Base-by-base conservation (phyloP, 805 yeast genomes). In the Hanseniaspora clermontiae region DNA sequence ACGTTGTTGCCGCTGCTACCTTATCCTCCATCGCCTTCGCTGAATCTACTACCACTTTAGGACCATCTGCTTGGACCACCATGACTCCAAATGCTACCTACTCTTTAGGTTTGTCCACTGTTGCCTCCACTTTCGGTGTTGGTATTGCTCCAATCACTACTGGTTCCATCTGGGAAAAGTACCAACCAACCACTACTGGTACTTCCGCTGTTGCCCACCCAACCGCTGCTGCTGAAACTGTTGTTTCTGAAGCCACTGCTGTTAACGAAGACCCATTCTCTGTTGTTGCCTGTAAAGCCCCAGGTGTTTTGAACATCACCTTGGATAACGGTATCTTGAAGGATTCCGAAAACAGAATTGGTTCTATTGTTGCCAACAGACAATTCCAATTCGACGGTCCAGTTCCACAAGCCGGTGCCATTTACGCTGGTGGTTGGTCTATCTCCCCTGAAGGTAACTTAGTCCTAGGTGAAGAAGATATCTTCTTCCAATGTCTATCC, bases 331-430 rank as follows among this genome's bases (percentile, higher is more conserved):
- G 80, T 61, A 64, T 79, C 50, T 73, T 84, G 64, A 76, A 72
- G 12, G 91, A 84, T 65, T 66, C 76, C 38, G 61, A 72, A 59
- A 84, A 84, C 49, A 80, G 91, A 77, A 71, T 84, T 61, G 90
- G 90, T 63, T 78, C 88, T 51, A 82, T 84, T 70, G 91, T 84
- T 63, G 82, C 89, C 55, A 84, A 83, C 81, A 77, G 84, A 74
- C 91, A 84, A 74, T 84, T 84, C 79, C 91, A 84, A 74, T 84
- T 84, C 65, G 91, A 84, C 69, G 90, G 90, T 67, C 87, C 88
- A 60, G 85, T 87, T 72, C 89, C 90, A 66, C 91, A 84, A 75
- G 87, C 84, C 37, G 86, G 85, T 70, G 76, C 85, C 58, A 77
- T 81, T 67, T 79, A 78, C 68, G 85, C 87, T 63, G 81, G 77